phyloP scores from a whole-genome alignment of 2,329 filamentous ascomycete genomes.

The Fonsecaea multimorphosa region DNA sequence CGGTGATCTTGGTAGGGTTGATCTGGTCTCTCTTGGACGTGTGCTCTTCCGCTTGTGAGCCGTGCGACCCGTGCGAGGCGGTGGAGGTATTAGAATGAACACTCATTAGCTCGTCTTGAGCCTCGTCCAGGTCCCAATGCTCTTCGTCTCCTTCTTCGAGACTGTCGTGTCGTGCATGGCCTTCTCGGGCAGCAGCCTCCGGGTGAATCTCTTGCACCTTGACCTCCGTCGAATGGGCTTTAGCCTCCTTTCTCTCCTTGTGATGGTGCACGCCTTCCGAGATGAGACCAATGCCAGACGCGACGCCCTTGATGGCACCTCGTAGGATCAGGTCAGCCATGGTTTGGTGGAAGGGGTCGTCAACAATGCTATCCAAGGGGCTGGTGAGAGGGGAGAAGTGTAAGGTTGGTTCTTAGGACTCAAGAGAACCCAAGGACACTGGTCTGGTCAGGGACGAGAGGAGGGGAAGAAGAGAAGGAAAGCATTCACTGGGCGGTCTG shows the following conservation, averaged over 20 bases:
- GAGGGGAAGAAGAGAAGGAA: too few relatives aligned
- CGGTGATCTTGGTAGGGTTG: constrained; percentile 13
- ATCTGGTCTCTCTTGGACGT: constrained; percentile 15
- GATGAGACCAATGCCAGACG: constrained; percentile 18
- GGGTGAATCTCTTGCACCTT: neutral
- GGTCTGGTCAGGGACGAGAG: too few relatives aligned
- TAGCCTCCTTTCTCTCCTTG: constrained; percentile 21
- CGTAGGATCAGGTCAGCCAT: constrained; percentile 12
- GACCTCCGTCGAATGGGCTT: neutral
- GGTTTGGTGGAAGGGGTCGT: neutral
- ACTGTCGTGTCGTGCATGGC: neutral
- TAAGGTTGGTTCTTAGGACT: neutral
- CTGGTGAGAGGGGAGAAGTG: neutral
- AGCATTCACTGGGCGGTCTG: too few relatives aligned
- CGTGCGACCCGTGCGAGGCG: too few relatives aligned
- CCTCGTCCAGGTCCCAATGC: constrained; percentile 25
- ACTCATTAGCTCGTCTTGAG: constrained; percentile 20
- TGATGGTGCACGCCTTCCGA: constrained; percentile 20
- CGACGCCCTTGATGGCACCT: constrained; percentile 16
- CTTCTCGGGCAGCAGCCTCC: neutral
- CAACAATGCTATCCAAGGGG: neutral
- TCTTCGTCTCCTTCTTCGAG: constrained; percentile 13
- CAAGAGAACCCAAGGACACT: neutral
- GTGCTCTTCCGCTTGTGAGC: constrained; percentile 5
- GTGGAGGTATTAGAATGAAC: neutral